Base-by-base conservation (phyloP, 768 basidiomycete genomes). In the Omphalotus guepiniiformis region DNA sequence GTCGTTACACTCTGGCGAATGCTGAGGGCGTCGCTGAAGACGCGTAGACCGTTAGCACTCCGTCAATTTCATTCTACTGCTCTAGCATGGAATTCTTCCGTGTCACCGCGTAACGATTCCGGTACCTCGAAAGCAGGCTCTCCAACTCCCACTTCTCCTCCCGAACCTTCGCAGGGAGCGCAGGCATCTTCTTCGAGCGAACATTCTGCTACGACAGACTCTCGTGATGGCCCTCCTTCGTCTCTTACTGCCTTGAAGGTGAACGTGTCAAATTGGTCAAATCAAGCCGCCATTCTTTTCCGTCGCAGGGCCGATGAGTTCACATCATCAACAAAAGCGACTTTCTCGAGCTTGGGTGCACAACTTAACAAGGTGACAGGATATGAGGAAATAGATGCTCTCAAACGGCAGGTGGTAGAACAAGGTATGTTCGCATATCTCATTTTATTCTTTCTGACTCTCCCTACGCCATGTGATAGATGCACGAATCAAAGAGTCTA, bases 361-460 rank as follows among this genome's bases (percentile, higher is more conserved):
- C 79, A 88, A 57, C 68, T 98, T 48, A 97, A 94, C 60, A 82
- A 79, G 50, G 80, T 89, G 18, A 93, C 94, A 7, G 96, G 96
- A 0, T 99, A 99, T 56, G 86, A 87, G 53, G 82, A 84, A 57
- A 94, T 96, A 32, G 92, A 96, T 55, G 75, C 74, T 13, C 65
- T 95, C 50, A 93, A 94, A 65, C 68, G 69, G 52, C 75, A 73
- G 36, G 93, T 96, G 16, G 85, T 80, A 34, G 77, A 80, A 39
- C 85, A 88, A 73, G 95, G 96, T 94, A 60, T 51, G 76, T 70
- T 47, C 28, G 39, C 43, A 42, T 41, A 21, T 41, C 30, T 46
- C 21, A 22, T 48, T 15, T 37, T 0, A 22, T 37, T 28, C n/a
- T 49, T 30, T 42, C 13, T 39, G 22, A 15, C 2, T 44, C 27